Evolutionary conservation across 495 filamentous ascomycete genomes (phyloP).

Genomic region (Talaromyces stipitatus): DNA sequence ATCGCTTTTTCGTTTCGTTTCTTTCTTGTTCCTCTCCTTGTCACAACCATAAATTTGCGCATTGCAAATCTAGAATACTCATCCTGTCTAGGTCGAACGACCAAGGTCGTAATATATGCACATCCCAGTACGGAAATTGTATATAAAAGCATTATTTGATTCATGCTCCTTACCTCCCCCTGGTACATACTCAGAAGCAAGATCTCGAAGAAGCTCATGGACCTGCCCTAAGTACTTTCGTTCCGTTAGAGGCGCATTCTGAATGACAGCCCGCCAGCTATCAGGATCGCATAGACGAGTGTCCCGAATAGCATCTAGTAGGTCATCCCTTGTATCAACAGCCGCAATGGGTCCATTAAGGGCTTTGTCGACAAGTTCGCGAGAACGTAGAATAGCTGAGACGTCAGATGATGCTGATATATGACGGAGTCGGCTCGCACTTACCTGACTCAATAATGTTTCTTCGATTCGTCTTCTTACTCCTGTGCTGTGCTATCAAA

Average conservation of each 20-base stretch:
- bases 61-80: neutral
- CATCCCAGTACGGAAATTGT: constrained; percentile 69
- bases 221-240: constrained; percentile 82
- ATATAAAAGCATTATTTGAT: constrained; percentile 64
- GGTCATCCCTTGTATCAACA: constrained; percentile 78
- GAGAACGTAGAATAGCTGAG: constrained; percentile 53
- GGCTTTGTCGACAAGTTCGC: constrained; percentile 55
- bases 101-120: constrained; percentile 72
- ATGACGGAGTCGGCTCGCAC: neutral
- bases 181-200: constrained; percentile 42
- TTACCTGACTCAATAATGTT: constrained; percentile 72
- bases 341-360: constrained; percentile 73
- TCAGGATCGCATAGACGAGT: constrained; percentile 76
- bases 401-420: neutral
- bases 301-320: constrained; percentile 70
- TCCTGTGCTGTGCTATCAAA: constrained; percentile 67
- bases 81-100: constrained; percentile 1
- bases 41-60: neutral
- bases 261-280: constrained; percentile 76
- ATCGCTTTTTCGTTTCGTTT: neutral
- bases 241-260: constrained; percentile 68
- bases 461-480: constrained; percentile 83
- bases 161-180: constrained; percentile 35
- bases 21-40: neutral
- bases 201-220: constrained; percentile 62